These are phyloP conservation scores for Bipolaris victoriae DNA, from an alignment of 2,329 filamentous ascomycete species.

Conservation along the genomic window DNA sequence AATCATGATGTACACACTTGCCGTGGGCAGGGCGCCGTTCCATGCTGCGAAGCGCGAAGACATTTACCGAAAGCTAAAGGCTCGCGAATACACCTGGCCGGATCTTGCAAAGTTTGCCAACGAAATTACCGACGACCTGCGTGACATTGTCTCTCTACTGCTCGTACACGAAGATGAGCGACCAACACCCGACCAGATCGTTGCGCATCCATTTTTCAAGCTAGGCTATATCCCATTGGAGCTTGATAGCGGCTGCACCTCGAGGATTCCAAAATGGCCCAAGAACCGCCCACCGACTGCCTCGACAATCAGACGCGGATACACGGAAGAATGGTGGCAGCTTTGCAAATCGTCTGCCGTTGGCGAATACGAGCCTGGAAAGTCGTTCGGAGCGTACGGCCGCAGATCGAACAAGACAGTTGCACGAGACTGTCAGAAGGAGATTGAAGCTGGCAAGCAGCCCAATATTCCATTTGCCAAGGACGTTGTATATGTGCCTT, in stretches of 20 bases:
- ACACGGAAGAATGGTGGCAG: slow-evolving; percentile 58
- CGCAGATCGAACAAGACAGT: slow-evolving; percentile 57
- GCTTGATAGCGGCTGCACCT: slow-evolving; percentile 55
- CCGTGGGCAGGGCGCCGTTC: slow-evolving; percentile 94
- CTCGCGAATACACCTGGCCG: slow-evolving; percentile 82
- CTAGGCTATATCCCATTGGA: slow-evolving; percentile 72
- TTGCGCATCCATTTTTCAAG: slow-evolving; percentile 80
- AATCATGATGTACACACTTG: slow-evolving; percentile 98
- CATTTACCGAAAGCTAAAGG: slow-evolving; percentile 73
- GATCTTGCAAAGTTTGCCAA: slow-evolving; percentile 68
- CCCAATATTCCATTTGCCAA: slow-evolving; percentile 58
- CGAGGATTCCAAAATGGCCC: slow-evolving; percentile 55
- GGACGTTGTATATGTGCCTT: slow-evolving; percentile 57
- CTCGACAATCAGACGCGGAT: slow-evolving; percentile 54
- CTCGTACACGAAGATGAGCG: slow-evolving; percentile 76
- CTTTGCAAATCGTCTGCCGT: slow-evolving; percentile 59
- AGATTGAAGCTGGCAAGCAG: slow-evolving; percentile 55
- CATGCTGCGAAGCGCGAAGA: slow-evolving; percentile 89
- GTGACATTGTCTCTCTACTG: slow-evolving; percentile 77
- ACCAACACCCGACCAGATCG: slow-evolving; percentile 77
- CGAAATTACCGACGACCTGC: slow-evolving; percentile 75
- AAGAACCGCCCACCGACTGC: slow-evolving; percentile 53
- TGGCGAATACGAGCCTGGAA: slow-evolving; percentile 55
- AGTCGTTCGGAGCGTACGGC: slow-evolving; percentile 55
- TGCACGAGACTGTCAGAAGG: slow-evolving; percentile 57